Base-by-base conservation (phyloP, 306 rosid species). In the Glycine tomentella region DNA sequence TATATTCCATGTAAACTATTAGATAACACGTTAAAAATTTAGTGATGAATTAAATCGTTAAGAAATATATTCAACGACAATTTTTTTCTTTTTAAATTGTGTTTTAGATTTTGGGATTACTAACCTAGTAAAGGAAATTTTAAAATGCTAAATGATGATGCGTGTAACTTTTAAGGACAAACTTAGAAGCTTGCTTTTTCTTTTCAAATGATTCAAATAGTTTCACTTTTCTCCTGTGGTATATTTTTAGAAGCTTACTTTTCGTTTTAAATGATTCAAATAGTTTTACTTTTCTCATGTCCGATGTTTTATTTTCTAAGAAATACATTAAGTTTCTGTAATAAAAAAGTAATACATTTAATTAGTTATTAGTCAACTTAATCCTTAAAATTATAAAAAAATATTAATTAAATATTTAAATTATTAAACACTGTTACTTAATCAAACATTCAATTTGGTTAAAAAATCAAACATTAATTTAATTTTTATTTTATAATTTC, bases 151-250 rank as follows among this genome's bases (percentile, higher is more conserved):
- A 31, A 25, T 59, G 65, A 25, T 59, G 65, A 31, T 3, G 65
- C 4, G 38, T 17, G 65, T 59, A 59, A 59, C 65, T 59, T 59
- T 59, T 59, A 59, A 9, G 38, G 65, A 59, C 65, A 59, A 20
- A 59, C 9, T 59, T 59, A 59, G n/a, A 59, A 59, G 65, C 38
- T 59, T 20, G 4, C 65, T 20, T 62, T 61, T 62, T 62, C 68
- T 62, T 62, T 31, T 62, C 10, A 62, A 12, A 62, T 62, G 44
- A 33, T 62, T 59, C 61, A 55, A 55, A 6, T 55, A 55, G 25
- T 9, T 20, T 59, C 36, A 59, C 65, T 59, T 59, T 59, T 59
- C 7, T 59, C 14, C 0, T 59, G 65, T 25, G 65, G 13, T 20
- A 25, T 59, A 59, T 59, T 59, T 59, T 59, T 59, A 61, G 44